Base-by-base conservation (phyloP, 495 filamentous ascomycete genomes). In the Lepidopterella palustris region DNA sequence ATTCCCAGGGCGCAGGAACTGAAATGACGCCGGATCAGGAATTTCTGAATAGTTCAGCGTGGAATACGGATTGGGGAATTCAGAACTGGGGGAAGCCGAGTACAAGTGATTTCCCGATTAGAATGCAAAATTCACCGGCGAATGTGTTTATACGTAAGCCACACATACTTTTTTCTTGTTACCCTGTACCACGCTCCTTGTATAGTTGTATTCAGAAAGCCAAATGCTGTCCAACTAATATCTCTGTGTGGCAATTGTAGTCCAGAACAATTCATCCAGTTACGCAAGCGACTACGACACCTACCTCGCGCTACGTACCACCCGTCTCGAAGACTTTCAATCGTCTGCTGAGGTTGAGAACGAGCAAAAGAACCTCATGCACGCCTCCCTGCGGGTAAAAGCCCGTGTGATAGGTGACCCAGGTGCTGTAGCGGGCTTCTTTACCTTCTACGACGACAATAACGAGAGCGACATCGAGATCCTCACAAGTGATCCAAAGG, bases 341-440 rank as follows among this genome's bases (percentile, higher is more conserved):
- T 82, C 84, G 1, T 74, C 85, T 0, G 82, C 82, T 21, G 86
- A 88, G 63, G 81, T 89, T 55, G 84, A 86, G 58, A 81, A 77
- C n/a, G 68, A 64, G 5, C 68, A 79, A 21, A 66, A 65, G 10
- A 76, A 80, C 40, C 82, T 83, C 70, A 78, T 80, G 39, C 83
- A 78, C 67, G 74, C 82, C 57, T 87, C 83, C 3, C 68, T 85
- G 1, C 83, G 88, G 21, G 80, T 90, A 65, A 76, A 80, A 20
- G 78, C 79, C 10, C 67, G 76, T 25, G 65, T 67, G 2, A 67
- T 64, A 40, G 72, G 71, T 5, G 71, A 72, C 58, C 69, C 70
- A 3, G 67, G 70, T 5, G 49, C 40, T 0, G 61, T 61, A 24
- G 56, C 69, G 10, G 71, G 68, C 9, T 71, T 74, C 59, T 75